Conservation (phyloP, 345 rosid genomes). For the Eucalyptus victrix region DNA sequence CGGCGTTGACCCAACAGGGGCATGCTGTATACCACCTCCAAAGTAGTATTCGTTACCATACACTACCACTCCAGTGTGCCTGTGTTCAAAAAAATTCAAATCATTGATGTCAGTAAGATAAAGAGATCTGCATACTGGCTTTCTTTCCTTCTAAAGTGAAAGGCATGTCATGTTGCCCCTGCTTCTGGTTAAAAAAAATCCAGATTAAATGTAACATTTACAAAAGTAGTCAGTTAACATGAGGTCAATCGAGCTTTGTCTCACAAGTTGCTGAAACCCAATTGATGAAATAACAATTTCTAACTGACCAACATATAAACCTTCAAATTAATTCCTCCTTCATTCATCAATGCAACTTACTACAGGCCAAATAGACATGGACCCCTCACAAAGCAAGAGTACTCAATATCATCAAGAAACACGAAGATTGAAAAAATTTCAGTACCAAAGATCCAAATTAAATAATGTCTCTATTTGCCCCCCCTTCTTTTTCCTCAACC, state of each 20-base stretch:
- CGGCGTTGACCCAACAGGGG: constrained; percentile 53
- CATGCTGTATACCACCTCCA: constrained; percentile 84
- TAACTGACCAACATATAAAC: not conserved
- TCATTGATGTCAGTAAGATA: not conserved
- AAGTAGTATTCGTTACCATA: constrained; percentile 80
- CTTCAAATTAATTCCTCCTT: not conserved
- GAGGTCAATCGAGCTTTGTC: not conserved
- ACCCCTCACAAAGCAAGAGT: not conserved
- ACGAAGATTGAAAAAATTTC: not conserved
- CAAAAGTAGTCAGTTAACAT: not conserved
- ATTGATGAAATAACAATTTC: not conserved
- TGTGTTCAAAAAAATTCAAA: not conserved
- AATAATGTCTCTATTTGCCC: not conserved
- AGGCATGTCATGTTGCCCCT: not conserved
- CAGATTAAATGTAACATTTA: not conserved
- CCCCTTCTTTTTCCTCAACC: not conserved
- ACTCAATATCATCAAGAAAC: not conserved
- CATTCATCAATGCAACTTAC: not conserved
- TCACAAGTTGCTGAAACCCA: not conserved
- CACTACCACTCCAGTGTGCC: constrained; percentile 93
- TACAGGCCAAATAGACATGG: not conserved
- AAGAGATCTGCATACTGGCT: not conserved
- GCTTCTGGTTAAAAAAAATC: not conserved
- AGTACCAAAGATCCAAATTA: not conserved
- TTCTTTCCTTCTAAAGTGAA: not conserved